Evolutionary conservation across 352 stramenopile species (phyloP), one percentile per base, ranked within the genome.

Genomic region (Pythium oligandrum): DNA sequence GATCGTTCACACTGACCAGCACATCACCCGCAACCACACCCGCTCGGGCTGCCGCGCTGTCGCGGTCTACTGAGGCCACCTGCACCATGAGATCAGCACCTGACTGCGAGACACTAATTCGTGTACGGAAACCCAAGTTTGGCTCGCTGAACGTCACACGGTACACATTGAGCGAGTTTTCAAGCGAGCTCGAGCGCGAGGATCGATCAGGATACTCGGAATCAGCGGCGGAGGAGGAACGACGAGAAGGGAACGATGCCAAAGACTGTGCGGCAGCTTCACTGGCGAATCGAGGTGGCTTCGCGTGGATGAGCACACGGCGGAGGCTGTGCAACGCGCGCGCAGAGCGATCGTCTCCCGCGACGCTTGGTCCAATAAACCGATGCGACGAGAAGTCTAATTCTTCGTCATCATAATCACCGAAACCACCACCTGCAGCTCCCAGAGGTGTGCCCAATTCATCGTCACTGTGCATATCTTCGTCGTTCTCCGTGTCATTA

Each of bases 231-330:
- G 47, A 54, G 31, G 59, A 59, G 32, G 53, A 50, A 51, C 60
- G 53, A 39, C 49, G 43, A 10, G 35, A 40, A 9, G 59, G 52
- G 12, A 67, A 59, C 32, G 53, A 62, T 31, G 59, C 39, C n/a
- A 47, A 43, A 26, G 17, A 26, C 37, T 61, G 48, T 0, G 55
- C 61, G 4, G 72, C 52, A 17, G 67, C 43, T 9, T 88, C 71
- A 37, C 79, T 90, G n/a, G 69, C 58, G 51, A 88, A 88, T 8
- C 72, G 68, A 48, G 79, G 79, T 4, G 79, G 79, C 42, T 86
- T 87, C 31, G 75, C 65, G 59, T 86, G 74, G 38, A 90, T 66
- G n/a, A 71, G 55, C 39, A 88, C 67, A 37, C 69, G 72, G 34
- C 79, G 77, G n/a, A 87, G 56, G 12, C 64, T 71, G 45, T 90